Conservation (phyloP, 495 filamentous ascomycete genomes). For the Lasiosphaeria ovina region DNA sequence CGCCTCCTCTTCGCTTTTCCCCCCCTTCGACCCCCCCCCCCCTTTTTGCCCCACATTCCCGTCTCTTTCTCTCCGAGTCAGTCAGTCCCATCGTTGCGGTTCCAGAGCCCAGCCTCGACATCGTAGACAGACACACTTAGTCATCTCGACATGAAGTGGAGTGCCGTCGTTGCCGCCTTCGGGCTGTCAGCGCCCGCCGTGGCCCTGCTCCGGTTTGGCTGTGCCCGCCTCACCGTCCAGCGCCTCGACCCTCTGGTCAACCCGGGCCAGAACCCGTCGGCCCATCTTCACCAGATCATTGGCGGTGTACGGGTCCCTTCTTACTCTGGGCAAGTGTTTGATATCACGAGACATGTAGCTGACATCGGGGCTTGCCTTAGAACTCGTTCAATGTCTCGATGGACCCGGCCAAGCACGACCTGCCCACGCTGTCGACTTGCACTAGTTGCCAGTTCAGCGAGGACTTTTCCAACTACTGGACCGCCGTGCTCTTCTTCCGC, state of each 20-base stretch:
- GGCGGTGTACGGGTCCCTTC: constrained; percentile 36
- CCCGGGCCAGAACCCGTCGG: constrained; percentile 21
- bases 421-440: constrained; percentile 28
- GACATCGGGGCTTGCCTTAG: background rate
- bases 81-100: constrained; percentile 5
- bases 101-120: constrained; percentile 6
- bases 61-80: constrained; percentile 4
- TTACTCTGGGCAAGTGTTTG: background rate
- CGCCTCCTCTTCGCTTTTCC: background rate
- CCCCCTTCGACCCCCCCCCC: background rate
- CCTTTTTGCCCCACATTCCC: background rate
- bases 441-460: constrained; percentile 38
- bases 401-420: constrained; percentile 29
- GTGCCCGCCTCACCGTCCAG: constrained; percentile 27
- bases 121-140: background rate
- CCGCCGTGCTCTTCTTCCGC: constrained; percentile 40
- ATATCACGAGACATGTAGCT: background rate
- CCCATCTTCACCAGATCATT: constrained; percentile 32
- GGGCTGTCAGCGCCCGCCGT: constrained; percentile 41
- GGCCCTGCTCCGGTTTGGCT: constrained; percentile 63
- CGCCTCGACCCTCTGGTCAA: constrained; percentile 31
- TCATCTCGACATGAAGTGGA: constrained; percentile 36
- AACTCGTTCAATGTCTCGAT: constrained; percentile 39
- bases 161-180: constrained; percentile 38
- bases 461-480: constrained; percentile 45